Evolutionary conservation across 139 green algal genomes (phyloP).

Genomic region (Tetraselmis striata): DNA sequence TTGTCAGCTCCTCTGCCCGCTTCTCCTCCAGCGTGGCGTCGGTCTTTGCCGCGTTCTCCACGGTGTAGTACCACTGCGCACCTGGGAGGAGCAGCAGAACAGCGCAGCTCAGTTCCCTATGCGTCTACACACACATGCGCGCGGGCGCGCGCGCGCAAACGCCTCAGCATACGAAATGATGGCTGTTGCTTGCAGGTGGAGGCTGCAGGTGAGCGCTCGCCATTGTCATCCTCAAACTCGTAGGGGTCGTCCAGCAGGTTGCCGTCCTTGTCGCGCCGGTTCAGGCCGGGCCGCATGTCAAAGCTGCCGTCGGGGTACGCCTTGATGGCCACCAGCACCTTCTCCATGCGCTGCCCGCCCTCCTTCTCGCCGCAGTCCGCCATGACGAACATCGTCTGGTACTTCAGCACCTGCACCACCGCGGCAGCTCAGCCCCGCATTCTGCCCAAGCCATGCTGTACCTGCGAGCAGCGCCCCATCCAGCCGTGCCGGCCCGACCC

Average conservation of each 20-base stretch:
- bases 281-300: slow-evolving; percentile 57
- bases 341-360: neutral
- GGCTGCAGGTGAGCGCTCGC: no score
- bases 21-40: slow-evolving; percentile 26
- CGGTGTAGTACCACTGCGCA: slow-evolving; percentile 45
- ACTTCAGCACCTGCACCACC: slow-evolving; percentile 42
- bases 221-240: slow-evolving; percentile 48
- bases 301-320: slow-evolving; percentile 49
- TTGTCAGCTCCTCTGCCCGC: slow-evolving; percentile 19
- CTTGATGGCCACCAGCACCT: slow-evolving; percentile 39
- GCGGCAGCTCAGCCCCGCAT: no score
- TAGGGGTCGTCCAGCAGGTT: slow-evolving; percentile 21
- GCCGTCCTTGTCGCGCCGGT: slow-evolving; percentile 1
- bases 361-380: slow-evolving; percentile 34
- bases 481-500: no score
- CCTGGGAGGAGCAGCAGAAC: no score
- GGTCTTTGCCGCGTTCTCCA: slow-evolving; percentile 34
- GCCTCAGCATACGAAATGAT: no score
- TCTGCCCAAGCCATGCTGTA: neutral
- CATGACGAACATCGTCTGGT: slow-evolving; percentile 57
- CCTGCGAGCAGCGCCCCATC: neutral
- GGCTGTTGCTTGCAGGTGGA: no score
- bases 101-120: no score
- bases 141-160: no score
- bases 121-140: no score